Base-by-base conservation (phyloP, 2,329 filamentous ascomycete species). In the Ophiocordyceps camponoti-saundersi region DNA sequence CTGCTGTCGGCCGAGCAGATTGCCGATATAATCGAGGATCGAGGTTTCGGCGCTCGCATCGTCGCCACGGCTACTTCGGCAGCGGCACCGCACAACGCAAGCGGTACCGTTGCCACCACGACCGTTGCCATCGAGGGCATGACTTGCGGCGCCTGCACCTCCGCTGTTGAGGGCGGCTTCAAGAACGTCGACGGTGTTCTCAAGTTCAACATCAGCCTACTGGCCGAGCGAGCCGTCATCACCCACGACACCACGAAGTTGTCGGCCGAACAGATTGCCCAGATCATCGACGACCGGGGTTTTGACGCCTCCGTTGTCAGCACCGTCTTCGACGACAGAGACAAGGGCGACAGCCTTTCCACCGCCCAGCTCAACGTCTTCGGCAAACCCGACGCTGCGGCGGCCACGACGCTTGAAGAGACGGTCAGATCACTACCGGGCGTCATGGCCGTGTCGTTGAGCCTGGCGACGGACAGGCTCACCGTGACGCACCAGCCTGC, bases 71-170 rank as follows among this genome's bases (percentile, higher is more conserved):
- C 75, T 12, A 20, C 18, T 49, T 65, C 71, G 50, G 64, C 72
- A 47, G 56, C 60, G 22, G 18, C 50, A 21, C 51, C 48, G 45
- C 29, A 30, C 46, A 20, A 52, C 48, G 45, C 47, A 63, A 45
- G 62, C 59, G 22, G 2, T 18, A 50, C 56, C 60, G 57, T 75
- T 4, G 71, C 81, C 48, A 85, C 79, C 1, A 95, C 89, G 0
- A 96, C 89, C 0, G 73, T 98, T 18, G 80, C 85, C 5, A 85
- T 98, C 47, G 86, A 92, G 54, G 92, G 92, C 45, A 98, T 98
- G 92, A 98, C 92, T 1, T 96, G 92, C 59, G 90, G 90, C 21
- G 87, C 92, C 41, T 98, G 92, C 64, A 96, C 92, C 0, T 90
- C 90, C 1, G 88, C 90, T 6, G 80, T 96, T 2, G 85, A 95